phyloP scores from a whole-genome alignment of 1,139 yeast species.

The Debaryomyces singareniensis region DNA sequence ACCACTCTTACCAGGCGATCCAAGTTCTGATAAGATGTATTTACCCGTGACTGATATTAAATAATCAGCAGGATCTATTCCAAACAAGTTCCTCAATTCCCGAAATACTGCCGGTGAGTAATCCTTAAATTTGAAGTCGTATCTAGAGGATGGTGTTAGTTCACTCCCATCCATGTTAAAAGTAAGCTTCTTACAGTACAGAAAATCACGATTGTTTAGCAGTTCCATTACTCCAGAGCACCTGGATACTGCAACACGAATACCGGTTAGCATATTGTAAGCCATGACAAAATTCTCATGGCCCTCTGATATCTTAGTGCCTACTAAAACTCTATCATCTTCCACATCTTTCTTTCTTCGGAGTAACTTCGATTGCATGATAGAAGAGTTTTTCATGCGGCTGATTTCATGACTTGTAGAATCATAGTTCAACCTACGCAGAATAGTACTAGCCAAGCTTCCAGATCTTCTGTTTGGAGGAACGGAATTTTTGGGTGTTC shows the following conservation, averaged over 20 bases:
- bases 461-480: conserved; percentile 9
- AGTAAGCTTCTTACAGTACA: conserved; percentile 66
- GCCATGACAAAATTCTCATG: conserved; percentile 93
- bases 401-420: conserved; percentile 33
- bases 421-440: conserved; percentile 9
- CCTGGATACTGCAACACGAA: conserved; percentile 88
- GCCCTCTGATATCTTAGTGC: conserved; percentile 83
- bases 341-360: conserved; percentile 39
- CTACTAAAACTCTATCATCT: conserved; percentile 65
- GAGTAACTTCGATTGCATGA: conserved; percentile 37
- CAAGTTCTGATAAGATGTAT: conserved; percentile 84
- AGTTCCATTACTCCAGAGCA: conserved; percentile 83
- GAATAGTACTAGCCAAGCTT: conserved; percentile 2
- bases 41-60: conserved; percentile 87
- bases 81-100: conserved; percentile 71
- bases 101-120: conserved; percentile 93
- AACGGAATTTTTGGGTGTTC: conserved; percentile 16
- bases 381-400: conserved; percentile 36
- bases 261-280: conserved; percentile 95
- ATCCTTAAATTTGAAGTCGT: conserved; percentile 95
- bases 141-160: conserved; percentile 85
- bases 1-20: conserved; percentile 96
- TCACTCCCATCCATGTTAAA: conserved; percentile 88
- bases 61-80: conserved; percentile 94
- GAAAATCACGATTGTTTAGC: conserved; percentile 64